Percentiles rank a stretch among this genome's conserved stretches.
phyloP scores from a whole-genome alignment of 768 basidiomycete genomes.

The Lentinula aciculospora region DNA sequence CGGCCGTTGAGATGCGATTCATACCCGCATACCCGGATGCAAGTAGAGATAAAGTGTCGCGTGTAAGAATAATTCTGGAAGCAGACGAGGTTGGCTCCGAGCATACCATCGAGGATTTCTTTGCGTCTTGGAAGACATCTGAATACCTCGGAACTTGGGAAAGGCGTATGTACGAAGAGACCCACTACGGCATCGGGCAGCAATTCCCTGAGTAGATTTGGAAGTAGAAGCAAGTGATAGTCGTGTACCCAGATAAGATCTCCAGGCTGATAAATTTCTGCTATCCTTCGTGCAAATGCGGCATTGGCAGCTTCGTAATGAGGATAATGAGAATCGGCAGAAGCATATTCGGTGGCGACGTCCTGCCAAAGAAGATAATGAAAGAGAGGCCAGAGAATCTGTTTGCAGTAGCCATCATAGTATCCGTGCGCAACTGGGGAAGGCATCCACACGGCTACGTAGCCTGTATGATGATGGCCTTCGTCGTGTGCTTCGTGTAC shows the following conservation, averaged over 20 bases:
- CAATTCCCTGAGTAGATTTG: slow-evolving; percentile 72
- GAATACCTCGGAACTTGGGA: slow-evolving; percentile 96
- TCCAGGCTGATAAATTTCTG: slow-evolving; percentile 76
- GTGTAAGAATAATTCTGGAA: slow-evolving; percentile 98
- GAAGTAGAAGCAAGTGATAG: slow-evolving; percentile 92
- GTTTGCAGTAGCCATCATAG: slow-evolving; percentile 98
- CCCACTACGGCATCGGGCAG: slow-evolving; percentile 72
- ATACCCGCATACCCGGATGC: slow-evolving; percentile 94
- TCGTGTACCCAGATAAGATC: slow-evolving; percentile 94
- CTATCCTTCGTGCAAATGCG: slow-evolving; percentile 72
- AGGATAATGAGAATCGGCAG: slow-evolving; percentile 79
- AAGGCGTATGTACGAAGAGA: slow-evolving; percentile 96
- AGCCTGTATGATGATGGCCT: slow-evolving; percentile 41
- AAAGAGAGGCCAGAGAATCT: slow-evolving; percentile 95
- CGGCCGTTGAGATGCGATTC: slow-evolving; percentile 55
- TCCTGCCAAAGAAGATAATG: slow-evolving; percentile 99
- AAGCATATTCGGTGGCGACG: slow-evolving; percentile 82
- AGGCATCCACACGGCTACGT: slow-evolving; percentile 89
- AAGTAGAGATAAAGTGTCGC: slow-evolving; percentile 91
- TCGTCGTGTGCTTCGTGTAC: neutral
- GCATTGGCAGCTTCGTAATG: slow-evolving; percentile 80
- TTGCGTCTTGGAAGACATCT: slow-evolving; percentile 88
- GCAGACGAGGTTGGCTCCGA: slow-evolving; percentile 92
- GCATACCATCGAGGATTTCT: slow-evolving; percentile 96
- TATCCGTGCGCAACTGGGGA: slow-evolving; percentile 88